Evolutionary conservation across 805 yeast genomes (phyloP), one percentile per base, ranked within the genome.

Genomic region (Yarrowia keelungensis): DNA sequence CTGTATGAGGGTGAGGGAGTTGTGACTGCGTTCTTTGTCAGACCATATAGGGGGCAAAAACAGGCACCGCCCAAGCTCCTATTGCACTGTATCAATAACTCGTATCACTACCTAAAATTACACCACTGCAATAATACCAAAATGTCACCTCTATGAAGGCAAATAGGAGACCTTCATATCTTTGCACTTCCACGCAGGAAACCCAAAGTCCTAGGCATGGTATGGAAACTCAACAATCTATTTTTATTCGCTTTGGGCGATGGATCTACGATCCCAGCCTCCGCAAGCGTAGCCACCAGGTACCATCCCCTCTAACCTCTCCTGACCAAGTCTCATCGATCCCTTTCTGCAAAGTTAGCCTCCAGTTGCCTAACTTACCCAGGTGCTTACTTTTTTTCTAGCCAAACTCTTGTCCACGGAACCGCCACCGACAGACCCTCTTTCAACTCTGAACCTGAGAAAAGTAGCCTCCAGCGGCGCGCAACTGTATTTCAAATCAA

Each of bases 331-430:
- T 12, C 16, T 19, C 47, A 15, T 47, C 51, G 35, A 16, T 16
- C 15, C 19, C 49, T 15, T 19, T 1, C 36, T 43, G n/a, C 26
- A 35, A 50, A 35, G 54, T 50, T 50, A 50, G 56, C 56, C 56
- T 50, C 41, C 39, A 50, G n/a, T n/a, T n/a, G 41, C 22, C 39
- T n/a, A 50, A 50, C 56, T 36, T 36, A 32, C 39, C 54, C 7
- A 50, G 5, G 14, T 50, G 41, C 7, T 50, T 50, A 35, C 56
- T 50, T 50, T 50, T 50, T 50, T 16, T 10, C 15, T 9, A 5
- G 9, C 5, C 12, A 38, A 38, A 38, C 12, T 9, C 39, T 11
- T 10, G 39, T 42, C 54, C 54, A n/a, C 54, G 54, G 54, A 50
- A 26, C 16, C 38, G 16, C 53, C 54, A 12, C 36, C 35, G 16